phyloP scores from a whole-genome alignment of 2,329 filamentous ascomycete species.

The Phaeoacremonium minimum region DNA sequence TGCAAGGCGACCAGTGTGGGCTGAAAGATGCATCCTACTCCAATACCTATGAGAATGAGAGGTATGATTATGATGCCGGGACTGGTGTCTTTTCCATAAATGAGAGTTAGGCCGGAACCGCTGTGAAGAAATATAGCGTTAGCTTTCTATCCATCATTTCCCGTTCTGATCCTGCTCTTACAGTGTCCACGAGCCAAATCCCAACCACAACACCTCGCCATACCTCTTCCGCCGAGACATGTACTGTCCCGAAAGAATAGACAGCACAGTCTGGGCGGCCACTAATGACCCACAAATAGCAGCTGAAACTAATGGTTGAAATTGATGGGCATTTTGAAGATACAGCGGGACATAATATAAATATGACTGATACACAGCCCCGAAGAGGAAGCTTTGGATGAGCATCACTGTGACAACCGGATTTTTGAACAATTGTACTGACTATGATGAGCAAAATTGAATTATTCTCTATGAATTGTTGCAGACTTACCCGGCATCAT shows the following conservation, averaged over 20 bases:
- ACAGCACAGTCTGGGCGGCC: constrained; percentile 37
- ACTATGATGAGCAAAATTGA: neutral
- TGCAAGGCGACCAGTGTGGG: constrained; percentile 52
- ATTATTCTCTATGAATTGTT: neutral
- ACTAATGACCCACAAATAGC: constrained; percentile 46
- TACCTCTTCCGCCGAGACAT: constrained; percentile 54
- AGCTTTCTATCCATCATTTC: neutral
- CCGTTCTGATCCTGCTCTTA: constrained; percentile 12
- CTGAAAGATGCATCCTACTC: constrained; percentile 45
- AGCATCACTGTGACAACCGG: constrained; percentile 49
- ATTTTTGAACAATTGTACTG: constrained; percentile 50
- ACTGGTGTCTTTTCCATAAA: constrained; percentile 39
- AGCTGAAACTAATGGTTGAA: constrained; percentile 38
- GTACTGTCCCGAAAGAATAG: constrained; percentile 49
- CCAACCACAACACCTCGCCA: constrained; percentile 50
- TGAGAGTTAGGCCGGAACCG: constrained; percentile 46
- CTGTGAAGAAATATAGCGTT: too few species aligned
- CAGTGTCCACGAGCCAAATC: constrained; percentile 28
- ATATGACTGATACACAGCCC: constrained; percentile 53
- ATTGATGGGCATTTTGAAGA: constrained; percentile 48
- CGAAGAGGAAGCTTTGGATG: constrained; percentile 55
- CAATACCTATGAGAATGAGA: constrained; percentile 45
- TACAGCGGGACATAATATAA: constrained; percentile 61
- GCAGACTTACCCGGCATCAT: constrained; percentile 48
- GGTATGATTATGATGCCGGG: constrained; percentile 43